These are phyloP conservation scores for Akebia trifoliata DNA, from an alignment of 164 flowering plant genomes.

Conservation along the genomic window DNA sequence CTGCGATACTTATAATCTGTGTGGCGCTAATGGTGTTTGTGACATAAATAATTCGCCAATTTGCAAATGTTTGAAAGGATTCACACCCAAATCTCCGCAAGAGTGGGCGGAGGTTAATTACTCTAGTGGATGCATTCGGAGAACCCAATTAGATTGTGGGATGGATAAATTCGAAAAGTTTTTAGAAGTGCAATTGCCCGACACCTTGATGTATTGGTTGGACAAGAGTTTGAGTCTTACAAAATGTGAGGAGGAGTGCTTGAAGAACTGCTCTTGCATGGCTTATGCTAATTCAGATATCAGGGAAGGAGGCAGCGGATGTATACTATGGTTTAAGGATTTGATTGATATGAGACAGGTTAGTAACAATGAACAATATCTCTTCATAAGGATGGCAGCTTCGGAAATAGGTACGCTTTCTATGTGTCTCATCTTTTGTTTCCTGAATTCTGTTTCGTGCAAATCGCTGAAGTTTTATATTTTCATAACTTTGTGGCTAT, in stretches of 20 bases:
- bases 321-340: not conserved
- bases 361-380: not conserved
- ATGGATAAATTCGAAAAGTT: constrained; percentile 14
- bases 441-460: not conserved
- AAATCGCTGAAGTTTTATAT: not conserved
- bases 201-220: constrained; percentile 11
- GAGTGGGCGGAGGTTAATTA: constrained; percentile 24
- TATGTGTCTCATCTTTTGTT: not conserved
- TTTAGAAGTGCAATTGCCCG: constrained; percentile 30
- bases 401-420: not conserved
- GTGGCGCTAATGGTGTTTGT: constrained; percentile 37
- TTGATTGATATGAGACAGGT: not conserved
- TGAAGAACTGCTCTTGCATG: not conserved
- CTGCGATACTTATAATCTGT: constrained; percentile 26
- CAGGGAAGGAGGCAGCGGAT: not conserved
- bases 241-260: constrained; percentile 3
- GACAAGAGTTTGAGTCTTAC: constrained; percentile 12
- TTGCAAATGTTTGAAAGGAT: constrained; percentile 38
- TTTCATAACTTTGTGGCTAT: not conserved
- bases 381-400: not conserved
- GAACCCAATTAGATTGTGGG: constrained; percentile 17
- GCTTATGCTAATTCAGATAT: not conserved
- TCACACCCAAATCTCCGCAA: constrained; percentile 21
- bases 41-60: constrained; percentile 12
- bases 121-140: constrained; percentile 28